phyloP scores from a whole-genome alignment of 805 yeast genomes.

The Yueomyces sp. region DNA sequence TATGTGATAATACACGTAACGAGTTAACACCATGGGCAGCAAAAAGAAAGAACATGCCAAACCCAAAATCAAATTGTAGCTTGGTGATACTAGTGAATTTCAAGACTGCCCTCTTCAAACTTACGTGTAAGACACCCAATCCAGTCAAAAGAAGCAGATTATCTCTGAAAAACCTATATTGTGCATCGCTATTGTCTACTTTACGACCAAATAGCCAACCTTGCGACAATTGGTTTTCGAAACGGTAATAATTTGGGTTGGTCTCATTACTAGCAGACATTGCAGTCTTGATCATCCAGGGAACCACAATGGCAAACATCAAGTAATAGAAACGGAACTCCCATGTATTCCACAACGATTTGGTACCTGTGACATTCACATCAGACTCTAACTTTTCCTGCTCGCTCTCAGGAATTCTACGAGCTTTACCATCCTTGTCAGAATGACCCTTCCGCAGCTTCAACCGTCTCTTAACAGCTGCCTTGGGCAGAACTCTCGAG shows the following conservation, averaged over 20 bases:
- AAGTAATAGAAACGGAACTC: slow-evolving; percentile 63
- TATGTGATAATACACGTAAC: slow-evolving; percentile 46
- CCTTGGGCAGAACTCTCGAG: slow-evolving; percentile 12
- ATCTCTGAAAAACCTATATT: slow-evolving; percentile 77
- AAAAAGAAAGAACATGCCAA: slow-evolving; percentile 55
- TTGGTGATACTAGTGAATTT: slow-evolving; percentile 25
- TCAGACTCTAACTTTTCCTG: not conserved
- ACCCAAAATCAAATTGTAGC: slow-evolving; percentile 53
- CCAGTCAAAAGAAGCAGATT: slow-evolving; percentile 53
- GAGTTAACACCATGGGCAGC: slow-evolving; percentile 74
- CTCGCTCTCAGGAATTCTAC: no score
- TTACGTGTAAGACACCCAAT: slow-evolving; percentile 41
- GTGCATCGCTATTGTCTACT: slow-evolving; percentile 87
- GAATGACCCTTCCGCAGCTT: not conserved
- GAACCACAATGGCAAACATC: slow-evolving; percentile 57
- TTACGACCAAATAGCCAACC: slow-evolving; percentile 90
- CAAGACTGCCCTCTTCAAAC: slow-evolving; percentile 29
- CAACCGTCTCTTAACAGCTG: not conserved
- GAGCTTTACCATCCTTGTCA: not conserved
- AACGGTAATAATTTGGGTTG: slow-evolving; percentile 59
- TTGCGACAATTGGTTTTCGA: slow-evolving; percentile 43
- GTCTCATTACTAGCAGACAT: slow-evolving; percentile 65
- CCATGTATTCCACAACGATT: slow-evolving; percentile 47
- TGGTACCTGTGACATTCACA: not conserved
- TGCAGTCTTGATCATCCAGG: slow-evolving; percentile 71